Evolutionary conservation across 208 protist genomes (phyloP).

Genomic region (Acanthamoeba pearcei): DNA sequence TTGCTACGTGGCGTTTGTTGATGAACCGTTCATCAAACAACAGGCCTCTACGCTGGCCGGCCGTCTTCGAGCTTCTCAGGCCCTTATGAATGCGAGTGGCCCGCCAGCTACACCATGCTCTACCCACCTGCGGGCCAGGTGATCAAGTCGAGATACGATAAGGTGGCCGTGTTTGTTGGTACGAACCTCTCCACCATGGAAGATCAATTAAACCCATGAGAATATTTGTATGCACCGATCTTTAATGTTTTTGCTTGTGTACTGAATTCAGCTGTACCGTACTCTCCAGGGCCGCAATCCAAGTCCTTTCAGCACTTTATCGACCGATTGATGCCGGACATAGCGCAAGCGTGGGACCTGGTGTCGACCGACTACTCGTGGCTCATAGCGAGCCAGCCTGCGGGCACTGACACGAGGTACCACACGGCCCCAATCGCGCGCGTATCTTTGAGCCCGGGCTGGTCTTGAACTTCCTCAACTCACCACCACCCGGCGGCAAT

Average conservation of each 20-base stretch:
- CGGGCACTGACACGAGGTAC: not conserved
- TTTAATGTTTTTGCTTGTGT: not conserved
- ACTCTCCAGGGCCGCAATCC: not conserved
- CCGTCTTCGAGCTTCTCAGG: not conserved
- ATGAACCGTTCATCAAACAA: too few species aligned
- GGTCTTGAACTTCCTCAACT: not conserved
- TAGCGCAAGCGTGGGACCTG: slow-evolving; percentile 29
- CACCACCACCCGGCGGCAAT: too few species aligned
- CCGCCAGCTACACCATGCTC: slow-evolving; percentile 21
- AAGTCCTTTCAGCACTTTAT: slow-evolving; percentile 30
- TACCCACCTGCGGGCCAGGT: not conserved
- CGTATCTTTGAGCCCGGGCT: not conserved
- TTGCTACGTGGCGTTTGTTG: not conserved
- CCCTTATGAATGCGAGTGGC: slow-evolving; percentile 17
- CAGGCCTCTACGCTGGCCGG: not conserved
- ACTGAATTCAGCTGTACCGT: not conserved
- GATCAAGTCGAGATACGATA: not conserved
- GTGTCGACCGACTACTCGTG: slow-evolving; percentile 3
- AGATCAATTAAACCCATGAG: too few species aligned
- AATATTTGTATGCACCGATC: too few species aligned
- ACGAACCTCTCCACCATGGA: too few species aligned
- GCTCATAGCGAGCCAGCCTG: not conserved
- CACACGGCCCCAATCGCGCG: not conserved
- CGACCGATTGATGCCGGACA: slow-evolving; percentile 47
- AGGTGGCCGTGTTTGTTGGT: slow-evolving; percentile 1